Evolutionary conservation across 108 stramenopile genomes (phyloP), one percentile per base, ranked within the genome.

Genomic region (Parietichytrium sp.): DNA sequence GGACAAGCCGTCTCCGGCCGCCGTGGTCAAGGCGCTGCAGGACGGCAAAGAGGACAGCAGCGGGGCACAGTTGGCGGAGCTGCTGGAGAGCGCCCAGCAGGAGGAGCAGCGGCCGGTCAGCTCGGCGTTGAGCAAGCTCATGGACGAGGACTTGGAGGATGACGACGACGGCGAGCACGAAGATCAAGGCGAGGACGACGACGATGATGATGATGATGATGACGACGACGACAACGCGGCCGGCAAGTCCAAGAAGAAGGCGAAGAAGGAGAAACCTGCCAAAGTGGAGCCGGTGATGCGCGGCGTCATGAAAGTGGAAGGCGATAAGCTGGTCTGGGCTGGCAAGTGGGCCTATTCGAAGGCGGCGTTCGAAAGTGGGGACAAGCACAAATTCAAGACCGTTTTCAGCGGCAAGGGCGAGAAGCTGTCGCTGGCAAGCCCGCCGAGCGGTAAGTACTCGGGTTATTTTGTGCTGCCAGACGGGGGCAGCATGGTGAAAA

Each of bases 291-390:
- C 61, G 2, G 61, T 72, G 61, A 33, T 72, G 61, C 61, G 61
- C 61, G 61, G 61, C 33, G 42, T 72, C 61, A 38, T 72, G 23
- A 72, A 72, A 42, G 61, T 72, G 20, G 45, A 72, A 42, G 61
- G 45, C 42, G 61, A 42, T 6, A 72, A 72, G 20, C 42, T 72
- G 61, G 45, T 42, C 10, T 72, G 61, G 61, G 3, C 33, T 6
- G 61, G 61, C 23, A 72, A 72, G 10, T 72, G 61, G 61, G 61
- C 61, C 61, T 45, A 45, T 33, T 72, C 61, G 38, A 72, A 72
- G 61, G 61, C 36, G 42, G 38, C 45, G 0, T 72, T 72, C 42
- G 61, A 33, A 42, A 42, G 38, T 20, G 45, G 45, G 20, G 61
- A 72, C 29, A 72, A n/a, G 61, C 45, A 33, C 61, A 72, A 72